These are phyloP conservation scores for Cicer yamashitae DNA, from an alignment of 306 rosid genomes.

Conservation along the genomic window DNA sequence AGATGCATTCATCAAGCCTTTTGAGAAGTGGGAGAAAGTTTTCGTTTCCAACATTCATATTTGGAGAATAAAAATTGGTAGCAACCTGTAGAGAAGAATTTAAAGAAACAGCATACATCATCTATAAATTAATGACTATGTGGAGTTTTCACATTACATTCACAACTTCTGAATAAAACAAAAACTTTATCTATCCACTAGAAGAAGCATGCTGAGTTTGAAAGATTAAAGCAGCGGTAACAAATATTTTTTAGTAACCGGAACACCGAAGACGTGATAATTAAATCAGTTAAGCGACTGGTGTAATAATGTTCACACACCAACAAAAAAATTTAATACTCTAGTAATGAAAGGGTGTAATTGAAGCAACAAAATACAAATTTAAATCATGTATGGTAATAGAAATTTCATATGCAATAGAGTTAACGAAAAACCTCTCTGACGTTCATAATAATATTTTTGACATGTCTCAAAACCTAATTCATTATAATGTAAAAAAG, in stretches of 20 bases:
- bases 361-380: constrained; percentile 28
- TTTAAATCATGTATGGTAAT: not conserved
- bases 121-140: constrained; percentile 25
- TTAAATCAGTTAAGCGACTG: constrained; percentile 15
- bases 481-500: constrained; percentile 2
- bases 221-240: constrained; percentile 31
- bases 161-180: constrained; percentile 31
- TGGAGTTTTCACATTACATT: constrained; percentile 23
- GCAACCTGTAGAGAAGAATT: constrained; percentile 71
- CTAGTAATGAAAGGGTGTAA: constrained; percentile 5
- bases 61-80: constrained; percentile 89
- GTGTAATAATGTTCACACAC: not conserved
- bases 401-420: not conserved
- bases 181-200: constrained; percentile 18
- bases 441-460: constrained; percentile 21
- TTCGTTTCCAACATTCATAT: constrained; percentile 85
- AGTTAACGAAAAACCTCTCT: constrained; percentile 22
- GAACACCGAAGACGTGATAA: constrained; percentile 7
- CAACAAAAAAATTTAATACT: constrained; percentile 5
- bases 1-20: constrained; percentile 93
- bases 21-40: constrained; percentile 91
- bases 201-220: constrained; percentile 35
- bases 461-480: constrained; percentile 7
- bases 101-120: constrained; percentile 39
- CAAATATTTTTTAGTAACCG: not conserved